phyloP scores from a whole-genome alignment of 1,284 basidiomycete genomes.

The Acaromyces ingoldii region DNA sequence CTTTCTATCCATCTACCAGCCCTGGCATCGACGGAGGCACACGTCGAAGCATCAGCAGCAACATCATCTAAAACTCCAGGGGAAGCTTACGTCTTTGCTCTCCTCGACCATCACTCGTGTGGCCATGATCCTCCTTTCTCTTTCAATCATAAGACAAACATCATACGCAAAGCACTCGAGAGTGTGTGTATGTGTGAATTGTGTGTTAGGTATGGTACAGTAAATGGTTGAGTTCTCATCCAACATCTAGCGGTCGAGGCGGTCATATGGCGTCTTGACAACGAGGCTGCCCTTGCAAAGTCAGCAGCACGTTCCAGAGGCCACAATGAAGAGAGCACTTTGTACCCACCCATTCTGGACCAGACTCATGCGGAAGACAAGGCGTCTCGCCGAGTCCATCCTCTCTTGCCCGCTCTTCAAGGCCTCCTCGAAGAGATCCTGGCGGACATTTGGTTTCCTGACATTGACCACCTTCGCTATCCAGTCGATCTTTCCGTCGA shows the following conservation, averaged over 20 bases:
- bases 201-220: too few relatives aligned
- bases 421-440: slow-evolving; percentile 67
- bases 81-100: too few relatives aligned
- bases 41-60: slow-evolving; percentile 70
- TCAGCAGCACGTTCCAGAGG: too few relatives aligned
- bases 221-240: too few relatives aligned
- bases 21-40: slow-evolving; percentile 64
- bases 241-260: too few relatives aligned
- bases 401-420: slow-evolving; percentile 67
- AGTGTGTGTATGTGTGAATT: too few relatives aligned
- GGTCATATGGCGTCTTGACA: not conserved
- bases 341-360: slow-evolving; percentile 48
- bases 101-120: too few relatives aligned
- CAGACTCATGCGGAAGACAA: slow-evolving; percentile 71
- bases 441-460: slow-evolving; percentile 67
- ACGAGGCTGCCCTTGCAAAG: not conserved
- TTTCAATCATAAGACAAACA: too few relatives aligned
- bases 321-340: not conserved
- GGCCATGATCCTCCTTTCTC: too few relatives aligned
- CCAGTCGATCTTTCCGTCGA: slow-evolving; percentile 65
- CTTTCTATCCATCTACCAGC: slow-evolving; percentile 11
- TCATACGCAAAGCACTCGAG: too few relatives aligned
- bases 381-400: slow-evolving; percentile 66
- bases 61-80: too few relatives aligned
- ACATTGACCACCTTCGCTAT: slow-evolving; percentile 64